Percentiles rank a stretch among this genome's conserved stretches.
phyloP scores from a whole-genome alignment of 768 basidiomycete genomes.

The Boletus pseudo-olivaceus region DNA sequence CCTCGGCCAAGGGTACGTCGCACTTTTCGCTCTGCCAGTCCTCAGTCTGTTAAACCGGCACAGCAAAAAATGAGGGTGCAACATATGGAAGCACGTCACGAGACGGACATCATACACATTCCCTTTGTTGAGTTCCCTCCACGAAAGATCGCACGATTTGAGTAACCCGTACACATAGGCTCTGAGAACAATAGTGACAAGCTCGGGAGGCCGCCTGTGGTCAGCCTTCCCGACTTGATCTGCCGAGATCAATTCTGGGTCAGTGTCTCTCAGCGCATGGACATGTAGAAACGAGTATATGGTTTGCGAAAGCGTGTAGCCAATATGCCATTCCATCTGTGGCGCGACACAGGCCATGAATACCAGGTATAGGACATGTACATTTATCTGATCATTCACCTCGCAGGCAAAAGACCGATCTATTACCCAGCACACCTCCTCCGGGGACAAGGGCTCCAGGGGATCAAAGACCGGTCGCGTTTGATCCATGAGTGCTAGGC shows the following conservation, averaged over 20 bases:
- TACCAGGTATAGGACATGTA: conserved; percentile 6
- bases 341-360: conserved; percentile 13
- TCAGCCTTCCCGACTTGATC: conserved; percentile 31
- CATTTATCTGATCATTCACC: conserved; percentile 42
- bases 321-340: conserved; percentile 86
- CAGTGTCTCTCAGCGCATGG: conserved; percentile 58
- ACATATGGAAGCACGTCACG: conserved; percentile 12
- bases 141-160: conserved; percentile 79
- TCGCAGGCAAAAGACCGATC: conserved; percentile 77
- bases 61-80: conserved; percentile 11
- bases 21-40: conserved; percentile 91
- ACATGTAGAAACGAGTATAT: conserved; percentile 77
- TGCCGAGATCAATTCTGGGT: conserved; percentile 47
- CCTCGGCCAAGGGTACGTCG: conserved; percentile 72
- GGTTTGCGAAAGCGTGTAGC: conserved; percentile 82
- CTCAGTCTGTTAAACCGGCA: conserved; percentile 52
- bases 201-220: conserved; percentile 50
- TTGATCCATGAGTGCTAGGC: conserved; percentile 49
- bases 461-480: conserved; percentile 57
- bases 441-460: conserved; percentile 56
- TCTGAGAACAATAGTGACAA: conserved; percentile 66
- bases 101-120: conserved; percentile 71
- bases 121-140: conserved; percentile 77
- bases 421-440: conserved; percentile 87
- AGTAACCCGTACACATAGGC: conserved; percentile 64